These are phyloP conservation scores for Monoraphidium neglectum DNA, from an alignment of 139 green algal genomes.

Conservation along the genomic window DNA sequence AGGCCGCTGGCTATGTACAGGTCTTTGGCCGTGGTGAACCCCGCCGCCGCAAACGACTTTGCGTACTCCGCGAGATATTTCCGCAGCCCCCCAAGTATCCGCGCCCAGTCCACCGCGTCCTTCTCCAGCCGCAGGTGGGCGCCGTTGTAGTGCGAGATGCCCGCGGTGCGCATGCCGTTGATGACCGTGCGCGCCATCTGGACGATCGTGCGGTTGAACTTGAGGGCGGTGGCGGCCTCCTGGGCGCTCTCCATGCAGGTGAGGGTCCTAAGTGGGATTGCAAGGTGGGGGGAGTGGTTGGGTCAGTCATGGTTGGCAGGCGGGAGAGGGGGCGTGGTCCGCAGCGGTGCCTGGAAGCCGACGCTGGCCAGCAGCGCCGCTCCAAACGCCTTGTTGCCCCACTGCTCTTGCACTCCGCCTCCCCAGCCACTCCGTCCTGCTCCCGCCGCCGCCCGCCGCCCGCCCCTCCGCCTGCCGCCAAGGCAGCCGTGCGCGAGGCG, in stretches of 20 bases:
- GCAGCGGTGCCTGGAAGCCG: too few species aligned
- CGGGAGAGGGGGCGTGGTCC: too few species aligned
- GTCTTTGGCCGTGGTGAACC: conserved; percentile 35
- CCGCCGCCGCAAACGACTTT: conserved; percentile 36
- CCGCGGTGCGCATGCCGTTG: conserved; percentile 39
- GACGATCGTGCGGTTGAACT: conserved; percentile 50
- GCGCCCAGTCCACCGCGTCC: conserved; percentile 65
- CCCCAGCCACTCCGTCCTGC: too few species aligned
- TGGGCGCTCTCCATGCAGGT: conserved; percentile 51
- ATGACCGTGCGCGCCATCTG: conserved; percentile 56
- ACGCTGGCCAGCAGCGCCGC: too few species aligned
- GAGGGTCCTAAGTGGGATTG: conserved; percentile 28
- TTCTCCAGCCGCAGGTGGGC: conserved; percentile 52
- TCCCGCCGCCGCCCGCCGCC: too few species aligned
- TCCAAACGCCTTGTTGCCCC: too few species aligned
- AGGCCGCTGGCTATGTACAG: conserved; percentile 66
- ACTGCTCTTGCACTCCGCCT: too few species aligned
- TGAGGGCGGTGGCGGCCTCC: conserved; percentile 60
- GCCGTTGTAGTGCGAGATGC: conserved; percentile 46
- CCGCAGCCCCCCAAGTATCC: conserved; percentile 58
- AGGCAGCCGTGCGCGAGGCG: too few species aligned
- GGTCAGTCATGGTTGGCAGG: too few species aligned
- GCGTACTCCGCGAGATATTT: conserved; percentile 63
- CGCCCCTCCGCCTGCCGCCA: too few species aligned
- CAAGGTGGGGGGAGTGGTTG: too few species aligned